A percentile compares a stretch with the other conserved stretches of the same genome.
Evolutionary conservation across 257 asterid genomes (phyloP).

Genomic region (Plantago elongata): DNA sequence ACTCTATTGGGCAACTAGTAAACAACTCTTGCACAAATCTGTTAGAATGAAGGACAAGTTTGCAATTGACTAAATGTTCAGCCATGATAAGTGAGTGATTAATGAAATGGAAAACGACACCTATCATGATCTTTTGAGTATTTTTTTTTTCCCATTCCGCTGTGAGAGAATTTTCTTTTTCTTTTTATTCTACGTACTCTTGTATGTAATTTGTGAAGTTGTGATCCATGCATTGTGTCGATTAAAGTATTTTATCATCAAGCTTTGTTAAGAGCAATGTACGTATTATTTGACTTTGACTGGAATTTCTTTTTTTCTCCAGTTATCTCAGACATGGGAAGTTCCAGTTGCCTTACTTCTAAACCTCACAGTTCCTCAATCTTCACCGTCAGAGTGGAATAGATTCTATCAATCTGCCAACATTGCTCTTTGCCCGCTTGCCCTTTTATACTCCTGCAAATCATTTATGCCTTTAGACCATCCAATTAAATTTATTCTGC

Average conservation of each 20-base stretch:
- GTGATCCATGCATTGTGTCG: conserved; percentile 1
- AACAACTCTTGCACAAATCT: too few species aligned
- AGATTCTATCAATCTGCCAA: conserved; percentile 81
- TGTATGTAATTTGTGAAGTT: not conserved
- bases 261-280: not conserved
- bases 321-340: conserved; percentile 73
- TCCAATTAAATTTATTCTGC: conserved; percentile 64
- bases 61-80: too few species aligned
- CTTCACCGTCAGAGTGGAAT: conserved; percentile 79
- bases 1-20: too few species aligned
- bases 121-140: too few species aligned
- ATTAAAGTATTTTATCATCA: not conserved
- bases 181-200: not conserved
- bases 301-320: conserved; percentile 19
- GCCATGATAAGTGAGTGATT: too few species aligned
- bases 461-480: conserved; percentile 72
- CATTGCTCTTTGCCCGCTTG: conserved; percentile 76
- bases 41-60: too few species aligned
- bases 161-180: too few species aligned
- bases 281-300: conserved; percentile 19
- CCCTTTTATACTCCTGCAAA: conserved; percentile 69
- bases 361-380: conserved; percentile 78
- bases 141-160: too few species aligned
- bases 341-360: conserved; percentile 71
- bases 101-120: too few species aligned